Conservation (phyloP, 331 rosid species). For the Stylosanthes scabra region DNA sequence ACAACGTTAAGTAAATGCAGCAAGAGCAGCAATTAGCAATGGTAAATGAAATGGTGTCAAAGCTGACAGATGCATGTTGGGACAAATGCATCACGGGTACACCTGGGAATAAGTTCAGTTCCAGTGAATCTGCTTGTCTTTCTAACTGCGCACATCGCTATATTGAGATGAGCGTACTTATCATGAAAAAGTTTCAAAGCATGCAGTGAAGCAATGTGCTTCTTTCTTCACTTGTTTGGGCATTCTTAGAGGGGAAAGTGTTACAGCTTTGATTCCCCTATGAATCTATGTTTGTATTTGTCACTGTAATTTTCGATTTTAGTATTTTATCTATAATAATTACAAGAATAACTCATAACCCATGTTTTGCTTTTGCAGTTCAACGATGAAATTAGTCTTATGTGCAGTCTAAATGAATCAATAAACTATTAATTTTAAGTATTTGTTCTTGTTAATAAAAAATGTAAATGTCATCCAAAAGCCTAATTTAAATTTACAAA, state of each 20-base stretch:
- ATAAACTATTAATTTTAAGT: too few species aligned
- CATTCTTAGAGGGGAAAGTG: not conserved
- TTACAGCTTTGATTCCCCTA: not conserved
- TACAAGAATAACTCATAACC: too few species aligned
- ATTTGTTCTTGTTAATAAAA: too few species aligned
- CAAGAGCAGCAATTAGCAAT: slow-evolving; percentile 84
- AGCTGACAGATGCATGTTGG: slow-evolving; percentile 92
- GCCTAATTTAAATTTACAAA: too few species aligned
- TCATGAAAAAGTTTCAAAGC: slow-evolving; percentile 81
- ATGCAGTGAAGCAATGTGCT: slow-evolving; percentile 58
- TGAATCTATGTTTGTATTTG: too few species aligned
- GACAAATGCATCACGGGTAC: slow-evolving; percentile 91
- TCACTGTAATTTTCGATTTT: too few species aligned
- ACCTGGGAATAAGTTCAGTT: slow-evolving; percentile 95
- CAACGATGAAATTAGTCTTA: too few species aligned
- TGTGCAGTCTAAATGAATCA: too few species aligned
- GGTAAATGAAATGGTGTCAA: slow-evolving; percentile 92
- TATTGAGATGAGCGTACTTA: slow-evolving; percentile 76
- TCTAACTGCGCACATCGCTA: slow-evolving; percentile 92
- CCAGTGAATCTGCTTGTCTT: slow-evolving; percentile 79
- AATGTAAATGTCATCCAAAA: too few species aligned
- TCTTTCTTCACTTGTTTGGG: not conserved
- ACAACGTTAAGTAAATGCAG: slow-evolving; percentile 49
- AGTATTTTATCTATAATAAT: too few species aligned
- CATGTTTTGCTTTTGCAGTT: too few species aligned